Conservation (phyloP, 2,329 filamentous ascomycete genomes). For the Cladophialophora carrionii region DNA sequence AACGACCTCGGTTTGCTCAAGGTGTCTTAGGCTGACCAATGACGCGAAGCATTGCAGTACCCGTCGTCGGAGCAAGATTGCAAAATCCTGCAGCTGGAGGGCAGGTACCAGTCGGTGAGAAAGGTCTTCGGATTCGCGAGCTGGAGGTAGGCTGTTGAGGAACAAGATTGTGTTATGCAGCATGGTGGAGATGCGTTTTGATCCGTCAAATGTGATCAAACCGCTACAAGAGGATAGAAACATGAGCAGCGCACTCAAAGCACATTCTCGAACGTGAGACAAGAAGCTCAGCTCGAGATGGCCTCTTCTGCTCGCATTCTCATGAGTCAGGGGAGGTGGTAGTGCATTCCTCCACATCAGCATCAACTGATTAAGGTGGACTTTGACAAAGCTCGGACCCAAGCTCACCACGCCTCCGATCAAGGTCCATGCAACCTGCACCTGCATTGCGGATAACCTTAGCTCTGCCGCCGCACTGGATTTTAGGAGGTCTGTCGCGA, state of each 20-base stretch:
- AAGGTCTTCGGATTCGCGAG: slow-evolving; percentile 84
- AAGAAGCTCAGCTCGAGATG: slow-evolving; percentile 89
- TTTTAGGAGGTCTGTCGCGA: slow-evolving; percentile 90
- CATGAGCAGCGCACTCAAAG: slow-evolving; percentile 83
- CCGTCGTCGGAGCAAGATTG: slow-evolving; percentile 88
- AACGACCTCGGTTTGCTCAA: slow-evolving; percentile 80
- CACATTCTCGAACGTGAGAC: slow-evolving; percentile 92
- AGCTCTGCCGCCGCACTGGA: slow-evolving; percentile 89
- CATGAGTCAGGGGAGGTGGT: slow-evolving; percentile 89
- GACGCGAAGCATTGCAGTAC: slow-evolving; percentile 95
- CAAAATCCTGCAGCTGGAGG: slow-evolving; percentile 84
- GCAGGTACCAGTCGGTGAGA: slow-evolving; percentile 80
- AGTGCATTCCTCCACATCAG: slow-evolving; percentile 96
- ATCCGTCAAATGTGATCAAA: slow-evolving; percentile 88
- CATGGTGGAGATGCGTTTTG: slow-evolving; percentile 89
- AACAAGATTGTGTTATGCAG: slow-evolving; percentile 92
- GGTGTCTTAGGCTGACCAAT: slow-evolving; percentile 83
- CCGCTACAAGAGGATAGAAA: slow-evolving; percentile 94
- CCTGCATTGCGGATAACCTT: slow-evolving; percentile 87
- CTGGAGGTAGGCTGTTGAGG: slow-evolving; percentile 77
- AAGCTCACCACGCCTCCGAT: slow-evolving; percentile 96
- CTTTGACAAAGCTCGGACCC: slow-evolving; percentile 97
- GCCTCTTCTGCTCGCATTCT: slow-evolving; percentile 82
- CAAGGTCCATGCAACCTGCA: slow-evolving; percentile 96
- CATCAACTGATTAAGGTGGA: slow-evolving; percentile 90